phyloP scores from a whole-genome alignment of 352 stramenopile species.

The Phytophthora megakarya region DNA sequence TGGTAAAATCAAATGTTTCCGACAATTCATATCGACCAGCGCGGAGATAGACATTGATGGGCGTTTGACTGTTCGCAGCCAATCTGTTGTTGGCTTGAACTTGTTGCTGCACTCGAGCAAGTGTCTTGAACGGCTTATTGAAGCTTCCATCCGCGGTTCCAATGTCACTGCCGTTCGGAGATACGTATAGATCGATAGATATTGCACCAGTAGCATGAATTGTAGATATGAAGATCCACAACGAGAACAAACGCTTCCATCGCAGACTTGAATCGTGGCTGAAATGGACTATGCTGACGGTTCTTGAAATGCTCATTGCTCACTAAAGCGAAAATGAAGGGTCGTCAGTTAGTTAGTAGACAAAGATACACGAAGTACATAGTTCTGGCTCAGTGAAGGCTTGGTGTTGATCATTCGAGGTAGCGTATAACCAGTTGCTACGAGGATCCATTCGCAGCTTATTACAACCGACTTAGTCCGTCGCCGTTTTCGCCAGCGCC shows the following conservation, averaged over 20 bases:
- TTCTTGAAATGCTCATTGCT: not conserved
- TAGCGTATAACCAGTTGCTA: conserved; percentile 14
- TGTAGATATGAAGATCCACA: conserved; percentile 6
- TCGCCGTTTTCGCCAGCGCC: conserved; percentile 81
- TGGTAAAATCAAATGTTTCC: conserved; percentile 58
- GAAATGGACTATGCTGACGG: not conserved
- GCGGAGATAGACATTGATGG: conserved; percentile 69
- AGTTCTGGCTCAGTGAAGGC: not conserved
- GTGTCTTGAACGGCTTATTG: conserved; percentile 49
- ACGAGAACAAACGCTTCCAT: not conserved
- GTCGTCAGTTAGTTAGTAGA: conserved; percentile 21
- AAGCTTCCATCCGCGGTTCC: conserved; percentile 54
- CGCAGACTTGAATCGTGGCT: not conserved
- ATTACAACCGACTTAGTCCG: conserved; percentile 27
- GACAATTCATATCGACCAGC: conserved; percentile 57
- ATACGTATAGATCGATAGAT: conserved; percentile 60
- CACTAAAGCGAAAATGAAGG: conserved; percentile 13
- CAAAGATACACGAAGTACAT: conserved; percentile 8
- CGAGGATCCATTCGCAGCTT: conserved; percentile 5
- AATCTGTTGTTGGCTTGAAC: conserved; percentile 37
- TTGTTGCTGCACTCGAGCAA: conserved; percentile 51
- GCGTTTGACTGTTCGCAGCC: conserved; percentile 20
- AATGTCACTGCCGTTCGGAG: conserved; percentile 47
- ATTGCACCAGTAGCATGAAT: not conserved
- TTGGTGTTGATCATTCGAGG: conserved; percentile 12